Conservation (phyloP, 2,329 filamentous ascomycete genomes). For the Amphichorda felina region DNA sequence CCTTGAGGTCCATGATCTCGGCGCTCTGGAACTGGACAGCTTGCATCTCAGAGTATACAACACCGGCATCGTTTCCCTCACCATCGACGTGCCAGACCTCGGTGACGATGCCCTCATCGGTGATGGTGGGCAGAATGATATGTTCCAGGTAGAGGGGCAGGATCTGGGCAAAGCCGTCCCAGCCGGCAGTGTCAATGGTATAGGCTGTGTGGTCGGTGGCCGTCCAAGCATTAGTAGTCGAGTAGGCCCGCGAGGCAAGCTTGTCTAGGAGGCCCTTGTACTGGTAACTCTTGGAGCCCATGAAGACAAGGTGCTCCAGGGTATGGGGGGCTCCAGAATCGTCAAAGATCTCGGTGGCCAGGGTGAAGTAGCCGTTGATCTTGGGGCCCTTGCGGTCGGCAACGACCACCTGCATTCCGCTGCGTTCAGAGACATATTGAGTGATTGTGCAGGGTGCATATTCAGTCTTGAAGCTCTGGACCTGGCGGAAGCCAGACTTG, state of each 20-base stretch:
- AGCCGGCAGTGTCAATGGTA: slow-evolving; percentile 87
- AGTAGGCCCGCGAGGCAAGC: slow-evolving; percentile 85
- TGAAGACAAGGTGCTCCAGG: slow-evolving; percentile 72
- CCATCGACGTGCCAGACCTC: slow-evolving; percentile 96
- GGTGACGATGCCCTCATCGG: slow-evolving; percentile 84
- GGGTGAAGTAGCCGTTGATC: slow-evolving; percentile 83
- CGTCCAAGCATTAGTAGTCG: slow-evolving; percentile 93
- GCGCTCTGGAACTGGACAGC: slow-evolving; percentile 74
- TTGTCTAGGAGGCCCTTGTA: slow-evolving; percentile 96
- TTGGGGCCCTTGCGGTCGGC: slow-evolving; percentile 93
- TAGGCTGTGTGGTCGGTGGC: slow-evolving; percentile 95
- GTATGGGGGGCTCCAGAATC: slow-evolving; percentile 89
- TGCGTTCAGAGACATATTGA: slow-evolving; percentile 91
- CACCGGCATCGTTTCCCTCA: slow-evolving; percentile 85
- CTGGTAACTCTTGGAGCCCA: slow-evolving; percentile 85
- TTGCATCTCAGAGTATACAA: slow-evolving; percentile 99
- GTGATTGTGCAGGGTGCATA: slow-evolving; percentile 83
- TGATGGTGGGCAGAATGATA: slow-evolving; percentile 80
- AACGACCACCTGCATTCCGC: slow-evolving; percentile 88
- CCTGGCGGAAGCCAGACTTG: slow-evolving; percentile 59
- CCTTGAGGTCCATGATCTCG: slow-evolving; percentile 79
- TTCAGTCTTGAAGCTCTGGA: slow-evolving; percentile 79
- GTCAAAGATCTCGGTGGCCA: slow-evolving; percentile 95
- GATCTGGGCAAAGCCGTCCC: slow-evolving; percentile 93
- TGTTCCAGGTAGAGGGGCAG: slow-evolving; percentile 93